A percentile compares a stretch with the other conserved stretches of the same genome.
Conservation (phyloP, 352 stramenopile species). For the Globisporangium takayamanum region DNA sequence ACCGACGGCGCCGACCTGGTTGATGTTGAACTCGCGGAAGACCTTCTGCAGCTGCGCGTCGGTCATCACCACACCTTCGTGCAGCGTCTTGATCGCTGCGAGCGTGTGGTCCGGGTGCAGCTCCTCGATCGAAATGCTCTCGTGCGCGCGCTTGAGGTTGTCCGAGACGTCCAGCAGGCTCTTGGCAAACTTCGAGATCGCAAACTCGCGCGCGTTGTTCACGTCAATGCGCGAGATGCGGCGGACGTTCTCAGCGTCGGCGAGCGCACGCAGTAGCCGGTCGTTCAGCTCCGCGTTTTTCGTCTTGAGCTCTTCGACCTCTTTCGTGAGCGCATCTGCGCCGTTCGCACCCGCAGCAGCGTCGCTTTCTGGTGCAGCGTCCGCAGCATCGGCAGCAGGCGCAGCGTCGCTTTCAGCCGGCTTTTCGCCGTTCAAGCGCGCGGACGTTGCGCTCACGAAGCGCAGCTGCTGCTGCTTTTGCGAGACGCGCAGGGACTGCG, state of each 20-base stretch:
- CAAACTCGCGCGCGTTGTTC: conserved; percentile 90
- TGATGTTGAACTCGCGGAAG: conserved; percentile 90
- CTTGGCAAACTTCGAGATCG: conserved; percentile 96
- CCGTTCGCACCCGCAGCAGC: conserved; percentile 3
- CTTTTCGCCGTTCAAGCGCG: conserved; percentile 52
- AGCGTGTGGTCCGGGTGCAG: conserved; percentile 64
- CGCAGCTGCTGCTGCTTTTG: conserved; percentile 40
- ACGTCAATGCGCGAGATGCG: conserved; percentile 93
- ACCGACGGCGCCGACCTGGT: conserved; percentile 88
- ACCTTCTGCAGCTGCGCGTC: conserved; percentile 94
- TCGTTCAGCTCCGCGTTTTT: conserved; percentile 84
- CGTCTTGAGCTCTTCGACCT: conserved; percentile 63
- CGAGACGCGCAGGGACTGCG: conserved; percentile 16
- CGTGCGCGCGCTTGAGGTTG: conserved; percentile 94
- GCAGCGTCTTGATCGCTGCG: conserved; percentile 61
- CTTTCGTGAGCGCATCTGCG: conserved; percentile 44
- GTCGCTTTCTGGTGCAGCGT: conserved; percentile 7
- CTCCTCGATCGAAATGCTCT: conserved; percentile 76
- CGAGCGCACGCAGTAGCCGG: conserved; percentile 86
- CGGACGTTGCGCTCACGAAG: conserved; percentile 33
- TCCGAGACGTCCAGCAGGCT: conserved; percentile 96
- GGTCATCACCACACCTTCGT: conserved; percentile 93
- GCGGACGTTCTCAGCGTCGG: conserved; percentile 97
- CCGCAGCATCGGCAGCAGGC: conserved; percentile 12
- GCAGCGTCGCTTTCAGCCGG: conserved; percentile 17